Base-by-base conservation (phyloP, 2,329 filamentous ascomycete genomes). In the Scedosporium boydii region DNA sequence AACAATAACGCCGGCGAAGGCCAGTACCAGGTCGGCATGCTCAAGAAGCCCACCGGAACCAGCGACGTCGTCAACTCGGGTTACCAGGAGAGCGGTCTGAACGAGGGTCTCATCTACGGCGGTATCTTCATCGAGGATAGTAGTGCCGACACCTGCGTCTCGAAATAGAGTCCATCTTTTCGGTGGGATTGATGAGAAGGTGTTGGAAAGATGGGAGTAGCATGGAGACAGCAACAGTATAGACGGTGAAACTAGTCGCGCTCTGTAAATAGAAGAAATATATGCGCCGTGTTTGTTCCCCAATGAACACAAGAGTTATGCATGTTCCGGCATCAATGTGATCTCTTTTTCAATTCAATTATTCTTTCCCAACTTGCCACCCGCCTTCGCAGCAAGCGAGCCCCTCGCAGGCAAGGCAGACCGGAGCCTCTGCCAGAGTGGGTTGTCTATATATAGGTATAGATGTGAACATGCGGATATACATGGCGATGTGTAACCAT, bases 1-100 rank as follows among this genome's bases (percentile, higher is more conserved):
- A 83, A 83, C 66, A 77, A 85, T 66, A 75, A 85, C 62, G 76
- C 77, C 48, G 84, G 84, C 4, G 77, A 80, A 62, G 85, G 85
- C 23, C 83, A 87, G 69, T 86, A 80, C 70, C 83, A 86, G 71
- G 76, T 86, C 38, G 83, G 83, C 58, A 76, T 86, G 21, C 72
- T 86, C 64, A 86, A 85, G 79, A 85, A 80, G 70, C 77, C 77
- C 1, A 80, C 77, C 0, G 83, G 78, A 67, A 82, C 69, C 69
- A 77, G 65, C 67, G 78, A 82, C 63, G 77, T 82, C 12, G 78
- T 79, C 58, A 80, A 80, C 68, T 69, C 75, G 41, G 80, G 80
- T 3, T 82, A 75, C 65, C 80, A 82, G 67, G 73, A 77, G 67
- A 73, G 68, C 18, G 75, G 75, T 7, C 71, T 82, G 29, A 70